Base-by-base conservation (phyloP, 176 grass and related monocot species). In the Ananas comosus region DNA sequence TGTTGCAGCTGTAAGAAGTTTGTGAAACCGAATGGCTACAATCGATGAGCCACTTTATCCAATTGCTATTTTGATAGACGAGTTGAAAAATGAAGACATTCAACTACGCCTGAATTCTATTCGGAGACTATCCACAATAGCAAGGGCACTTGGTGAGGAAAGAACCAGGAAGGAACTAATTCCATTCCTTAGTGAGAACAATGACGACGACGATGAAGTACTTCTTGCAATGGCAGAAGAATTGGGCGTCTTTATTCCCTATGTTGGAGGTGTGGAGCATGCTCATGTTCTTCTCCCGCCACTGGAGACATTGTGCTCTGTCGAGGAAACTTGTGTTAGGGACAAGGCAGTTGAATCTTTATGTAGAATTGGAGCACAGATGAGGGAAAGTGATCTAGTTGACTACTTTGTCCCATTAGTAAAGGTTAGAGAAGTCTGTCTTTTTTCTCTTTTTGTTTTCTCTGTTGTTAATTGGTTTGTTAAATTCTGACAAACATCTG, bases 141-240 rank as follows among this genome's bases (percentile, higher is more conserved):
- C 94, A 24, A 71, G 94, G 24, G 94, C 89, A 66, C 80, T 97
- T 65, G 89, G 94, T 13, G 94, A 97, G 76, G 94, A 97, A 79
- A 84, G 94, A 49, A 92, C 94, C 11, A 83, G 89, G 63, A 97
- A 92, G 69, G 94, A 97, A 75, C 81, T 97, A 51, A 90, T 97
- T 72, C 94, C 94, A 16, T 97, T 97, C 49, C 86, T 97, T 5
- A 87, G 89, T 69, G 94, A 97, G 83, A 97, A 97, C 74, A 97
- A 97, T 76, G 94, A 90, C 0, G 94, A 97, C 48, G 89, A 97
- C 68, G 94, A 97, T 74, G 94, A 97, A 78, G 94, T 97, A 58
- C 94, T 97, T 64, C 94, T 97, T 68, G 86, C 84, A 22, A 97
- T 97, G 89, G 94, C 94, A 4, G 94, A 97, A 76, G 94, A 97